These are phyloP conservation scores for Diplocarpon rosae DNA, from an alignment of 2,329 filamentous ascomycete species.

Conservation along the genomic window DNA sequence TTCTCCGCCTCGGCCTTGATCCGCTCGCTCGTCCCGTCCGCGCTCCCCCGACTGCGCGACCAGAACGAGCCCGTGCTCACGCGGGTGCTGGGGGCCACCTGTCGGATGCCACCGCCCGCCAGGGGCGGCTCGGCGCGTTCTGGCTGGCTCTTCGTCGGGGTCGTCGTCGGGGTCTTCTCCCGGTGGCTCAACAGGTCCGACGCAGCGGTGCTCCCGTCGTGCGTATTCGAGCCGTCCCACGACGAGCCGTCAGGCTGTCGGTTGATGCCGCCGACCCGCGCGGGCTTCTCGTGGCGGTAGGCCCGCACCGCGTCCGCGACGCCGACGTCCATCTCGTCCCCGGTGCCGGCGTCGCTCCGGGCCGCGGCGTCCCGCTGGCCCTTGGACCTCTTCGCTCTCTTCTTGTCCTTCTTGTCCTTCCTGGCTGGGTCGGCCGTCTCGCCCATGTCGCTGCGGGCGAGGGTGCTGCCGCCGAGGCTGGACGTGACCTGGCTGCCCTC, in stretches of 20 bases:
- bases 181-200: slow-evolving; percentile 50
- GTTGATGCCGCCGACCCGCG: slow-evolving; percentile 83
- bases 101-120: slow-evolving; percentile 22
- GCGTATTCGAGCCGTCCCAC: slow-evolving; percentile 62
- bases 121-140: slow-evolving; percentile 20
- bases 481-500: slow-evolving; percentile 13
- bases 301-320: slow-evolving; percentile 61
- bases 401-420: slow-evolving; percentile 18
- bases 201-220: slow-evolving; percentile 28
- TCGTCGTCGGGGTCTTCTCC: slow-evolving; percentile 45
- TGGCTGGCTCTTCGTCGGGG: slow-evolving; percentile 31
- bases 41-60: neutral
- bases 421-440: slow-evolving; percentile 22
- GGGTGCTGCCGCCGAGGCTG: slow-evolving; percentile 11
- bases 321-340: slow-evolving; percentile 39
- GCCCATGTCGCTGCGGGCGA: slow-evolving; percentile 17
- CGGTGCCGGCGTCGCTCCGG: slow-evolving; percentile 12
- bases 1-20: slow-evolving; percentile 45
- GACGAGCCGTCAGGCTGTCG: slow-evolving; percentile 64
- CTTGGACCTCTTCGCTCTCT: slow-evolving; percentile 7
- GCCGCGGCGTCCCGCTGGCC: neutral
- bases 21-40: slow-evolving; percentile 29
- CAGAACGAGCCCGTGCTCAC: neutral
- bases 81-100: slow-evolving; percentile 18
- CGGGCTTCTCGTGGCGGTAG: slow-evolving; percentile 79